Evolutionary conservation across 768 basidiomycete species (phyloP), one percentile per base, ranked within the genome.

Genomic region (Floccularia luteovirens): DNA sequence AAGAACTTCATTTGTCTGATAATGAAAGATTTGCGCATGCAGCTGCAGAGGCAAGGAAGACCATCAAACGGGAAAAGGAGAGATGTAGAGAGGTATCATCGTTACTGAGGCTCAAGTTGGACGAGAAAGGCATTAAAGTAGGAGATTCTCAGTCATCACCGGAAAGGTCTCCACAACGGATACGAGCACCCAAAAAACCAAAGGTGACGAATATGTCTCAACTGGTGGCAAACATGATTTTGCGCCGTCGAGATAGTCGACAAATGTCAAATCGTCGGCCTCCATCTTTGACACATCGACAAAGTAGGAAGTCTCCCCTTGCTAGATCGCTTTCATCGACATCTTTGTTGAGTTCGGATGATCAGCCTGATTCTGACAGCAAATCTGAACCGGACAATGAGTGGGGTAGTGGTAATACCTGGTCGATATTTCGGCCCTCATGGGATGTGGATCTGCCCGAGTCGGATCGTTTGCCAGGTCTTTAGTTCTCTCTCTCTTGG

Each of bases 41-140:
- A 42, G 60, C 62, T 24, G 60, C 59, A 44, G 74, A 71, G 48
- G 69, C 67, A 39, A 58, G 67, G 46, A 66, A 60, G 44, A 53
- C 41, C 47, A 58, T 70, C 45, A 76, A 74, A 54, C 58, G 63
- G 36, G 72, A 75, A 48, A 70, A 71, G 48, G 79, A 78, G 55
- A 60, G 69, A 28, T 64, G 67, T 17, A 67, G 69, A 45, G 80
- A 82, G 60, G 57, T 81, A 8, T 67, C 69, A 6, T 63, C 72
- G 24, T 59, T 82, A 44, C 56, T 82, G 46, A 63, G 75, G 49
- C 52, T 81, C 45, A 82, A 81, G 58, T 49, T 77, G 45, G 61
- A 43, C 10, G 52, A 50, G 38, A 39, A 19, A 16, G 43, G 42
- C 17, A 25, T 23, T 33, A 38, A 41, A 4, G 38, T 31, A 23